Evolutionary conservation across 2,329 filamentous ascomycete species (phyloP), one percentile per base, ranked within the genome.

Genomic region (Colletotrichum sp.): DNA sequence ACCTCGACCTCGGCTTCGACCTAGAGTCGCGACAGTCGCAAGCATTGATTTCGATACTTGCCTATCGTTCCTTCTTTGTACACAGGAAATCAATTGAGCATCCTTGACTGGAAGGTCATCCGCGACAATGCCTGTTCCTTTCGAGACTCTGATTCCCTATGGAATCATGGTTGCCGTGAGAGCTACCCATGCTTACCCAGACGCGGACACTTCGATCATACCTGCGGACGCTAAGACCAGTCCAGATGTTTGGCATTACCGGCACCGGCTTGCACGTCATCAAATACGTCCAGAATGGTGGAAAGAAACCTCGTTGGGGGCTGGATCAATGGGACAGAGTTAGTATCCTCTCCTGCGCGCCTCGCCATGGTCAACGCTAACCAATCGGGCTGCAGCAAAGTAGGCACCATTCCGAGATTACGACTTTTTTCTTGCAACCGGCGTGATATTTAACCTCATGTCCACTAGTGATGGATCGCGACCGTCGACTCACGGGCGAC

Each of bases 241-340:
- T 69, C 9, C 81, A 93, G 91, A 93, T 93, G 91, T 93, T 93
- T 78, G 90, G 91, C 77, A 84, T 89, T 74, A 88, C 90, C 64
- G 91, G 91, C 76, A 88, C 89, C 66, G 91, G 91, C 30, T 80
- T 93, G 78, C 89, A 89, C 52, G 88, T 88, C 78, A 85, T 93
- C 79, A 90, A 87, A 82, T 87, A 88, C 79, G 87, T 87, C 85
- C 87, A 90, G 79, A 92, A 92, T 82, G 91, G 91, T 77, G 89
- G 90, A 80, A 92, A 92, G 86, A 87, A 89, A 80, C 86, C 88
- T 71, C 89, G 91, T 78, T 91, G 90, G 82, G 91, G 89, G 9
- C 76, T 93, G 72, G 91, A 93, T 80, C 88, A 90, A 80, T 93
- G 91, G 91, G 91, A 93, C 79, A 90, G 84, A 84, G 91, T 93